Conservation (phyloP, 495 filamentous ascomycete genomes). For the Tuber microsphaerosporum region DNA sequence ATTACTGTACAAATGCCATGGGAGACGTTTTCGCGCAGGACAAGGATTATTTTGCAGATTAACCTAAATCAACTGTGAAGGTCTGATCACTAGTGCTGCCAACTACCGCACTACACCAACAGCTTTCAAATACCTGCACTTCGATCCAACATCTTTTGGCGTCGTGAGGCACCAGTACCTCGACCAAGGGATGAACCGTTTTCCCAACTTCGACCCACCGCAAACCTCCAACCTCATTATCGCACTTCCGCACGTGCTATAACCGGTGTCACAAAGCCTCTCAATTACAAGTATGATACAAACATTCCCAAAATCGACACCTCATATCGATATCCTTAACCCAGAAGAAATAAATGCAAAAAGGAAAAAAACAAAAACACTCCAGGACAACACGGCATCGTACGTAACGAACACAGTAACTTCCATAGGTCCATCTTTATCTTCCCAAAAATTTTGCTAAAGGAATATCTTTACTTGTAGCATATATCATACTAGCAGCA, state of each 20-base stretch:
- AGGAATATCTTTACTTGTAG: neutral
- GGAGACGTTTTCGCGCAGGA: no score
- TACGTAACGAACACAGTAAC: neutral
- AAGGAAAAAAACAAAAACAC: neutral
- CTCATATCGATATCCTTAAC: neutral
- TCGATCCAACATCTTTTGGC: no score
- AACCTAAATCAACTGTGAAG: no score
- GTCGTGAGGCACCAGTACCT: neutral
- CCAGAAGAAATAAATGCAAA: neutral
- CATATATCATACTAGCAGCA: neutral
- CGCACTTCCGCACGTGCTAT: neutral
- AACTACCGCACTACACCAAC: no score
- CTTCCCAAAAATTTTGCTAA: neutral
- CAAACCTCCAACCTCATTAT: neutral
- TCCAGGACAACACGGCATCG: neutral
- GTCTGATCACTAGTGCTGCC: no score
- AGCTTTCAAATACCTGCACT: no score
- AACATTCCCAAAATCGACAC: neutral
- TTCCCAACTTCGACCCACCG: neutral
- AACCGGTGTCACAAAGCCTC: neutral
- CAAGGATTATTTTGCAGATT: no score
- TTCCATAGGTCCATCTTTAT: neutral
- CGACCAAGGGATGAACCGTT: neutral
- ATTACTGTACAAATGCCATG: no score
- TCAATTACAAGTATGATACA: neutral